Base-by-base conservation (phyloP, 2,329 filamentous ascomycete species). In the Botryotinia globosa region DNA sequence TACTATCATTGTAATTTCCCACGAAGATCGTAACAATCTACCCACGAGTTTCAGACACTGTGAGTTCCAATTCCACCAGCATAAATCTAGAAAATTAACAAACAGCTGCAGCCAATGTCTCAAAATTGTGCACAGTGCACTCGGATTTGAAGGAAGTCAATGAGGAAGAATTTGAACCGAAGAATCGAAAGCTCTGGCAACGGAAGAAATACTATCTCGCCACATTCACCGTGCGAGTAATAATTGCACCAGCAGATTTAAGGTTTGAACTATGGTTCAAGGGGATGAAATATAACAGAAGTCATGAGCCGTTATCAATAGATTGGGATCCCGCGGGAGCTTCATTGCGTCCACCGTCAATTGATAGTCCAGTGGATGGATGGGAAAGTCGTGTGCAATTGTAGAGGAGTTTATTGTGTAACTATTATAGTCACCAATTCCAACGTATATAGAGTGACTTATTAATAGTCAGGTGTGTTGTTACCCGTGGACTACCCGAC, bases 231-330 rank as follows among this genome's bases (percentile, higher is more conserved):
- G 84, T 90, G 0, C 84, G 87, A 72, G 86, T 88, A 6, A 82
- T 88, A 51, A 85, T 87, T 5, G 87, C 86, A 0, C 84, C 86
- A 0, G 85, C 88, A 0, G 88, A 90, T 72, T 80, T 90, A 51
- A 77, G 79, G 9, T 85, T 85, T 63, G 82, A 84, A 73, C 74
- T 85, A 4, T 85, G 83, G 84, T 84, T 83, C 72, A 81, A 77
- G 0, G 83, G 82, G 1, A 78, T 81, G 37, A 81, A 78, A 74
- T 84, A 74, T 29, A 73, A 73, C 54, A 42, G 74, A 56, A 59
- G 65, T 29, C 74, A 74, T 68, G 69, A 74, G 7, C 65, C 72
- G 25, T n/a, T 74, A 25, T 69, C 68, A 9, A 56, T 73, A 25
- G 58, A 74, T 42, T 74, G 69, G 74, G 74, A 74, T 56, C 39